Percentiles rank a stretch among this genome's conserved stretches.
phyloP scores from a whole-genome alignment of 441 rosid genomes.

The Eutrema salsugineum region DNA sequence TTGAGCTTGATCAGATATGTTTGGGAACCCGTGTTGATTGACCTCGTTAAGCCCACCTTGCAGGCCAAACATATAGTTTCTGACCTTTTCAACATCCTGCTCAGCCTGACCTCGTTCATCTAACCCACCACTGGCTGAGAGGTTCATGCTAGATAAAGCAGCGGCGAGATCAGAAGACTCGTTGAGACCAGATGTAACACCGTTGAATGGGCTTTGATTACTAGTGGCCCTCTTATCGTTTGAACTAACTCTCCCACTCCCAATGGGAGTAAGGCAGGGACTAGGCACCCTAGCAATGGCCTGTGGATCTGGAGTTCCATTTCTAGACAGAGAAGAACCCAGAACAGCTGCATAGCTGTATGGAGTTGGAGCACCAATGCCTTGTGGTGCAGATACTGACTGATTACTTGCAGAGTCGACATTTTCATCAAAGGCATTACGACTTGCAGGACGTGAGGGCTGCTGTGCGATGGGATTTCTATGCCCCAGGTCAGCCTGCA shows the following conservation, averaged over 20 bases:
- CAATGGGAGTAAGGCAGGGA: conserved; percentile 85
- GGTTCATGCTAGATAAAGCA: conserved; percentile 68
- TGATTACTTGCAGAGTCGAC: conserved; percentile 40
- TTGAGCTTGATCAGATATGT: conserved; percentile 51
- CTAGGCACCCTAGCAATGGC: conserved; percentile 77
- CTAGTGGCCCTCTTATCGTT: conserved; percentile 59
- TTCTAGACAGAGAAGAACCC: conserved; percentile 77
- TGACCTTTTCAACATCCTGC: conserved; percentile 50
- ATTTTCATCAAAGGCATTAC: conserved; percentile 74
- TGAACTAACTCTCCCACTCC: conserved; percentile 58
- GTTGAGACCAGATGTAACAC: conserved; percentile 43
- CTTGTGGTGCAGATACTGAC: conserved; percentile 55
- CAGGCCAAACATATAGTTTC: conserved; percentile 55
- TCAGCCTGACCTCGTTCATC: conserved; percentile 48
- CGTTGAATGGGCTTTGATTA: conserved; percentile 52
- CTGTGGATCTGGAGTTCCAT: conserved; percentile 89
- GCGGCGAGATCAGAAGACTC: conserved; percentile 56
- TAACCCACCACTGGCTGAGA: conserved; percentile 47
- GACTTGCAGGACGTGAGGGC: conserved; percentile 88
- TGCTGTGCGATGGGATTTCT: conserved; percentile 40
- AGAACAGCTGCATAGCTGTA: conserved; percentile 81
- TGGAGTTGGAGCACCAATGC: conserved; percentile 48
- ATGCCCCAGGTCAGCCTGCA: conserved; percentile 75
- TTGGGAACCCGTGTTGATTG: conserved; percentile 44
- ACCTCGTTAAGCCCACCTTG: conserved; percentile 48